Conservation (phyloP, 2,329 filamentous ascomycete genomes). For the Fusarium piperis region DNA sequence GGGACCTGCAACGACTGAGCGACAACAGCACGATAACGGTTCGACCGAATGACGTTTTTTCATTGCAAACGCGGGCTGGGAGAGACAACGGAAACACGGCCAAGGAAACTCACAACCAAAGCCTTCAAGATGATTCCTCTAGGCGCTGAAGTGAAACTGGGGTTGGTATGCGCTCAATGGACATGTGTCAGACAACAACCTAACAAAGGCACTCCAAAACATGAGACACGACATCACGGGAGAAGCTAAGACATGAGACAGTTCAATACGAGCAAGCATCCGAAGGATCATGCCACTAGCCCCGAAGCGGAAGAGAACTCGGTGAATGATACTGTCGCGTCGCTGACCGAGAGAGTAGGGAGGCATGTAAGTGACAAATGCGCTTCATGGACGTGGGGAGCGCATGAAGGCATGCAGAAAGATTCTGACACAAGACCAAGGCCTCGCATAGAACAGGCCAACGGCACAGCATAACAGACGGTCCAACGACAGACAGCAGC, state of each 20-base stretch:
- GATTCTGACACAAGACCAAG: background rate
- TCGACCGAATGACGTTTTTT: slow-evolving; percentile 5
- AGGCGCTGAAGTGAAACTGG: slow-evolving; percentile 21
- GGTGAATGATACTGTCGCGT: slow-evolving; percentile 7
- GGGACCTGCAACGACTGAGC: background rate
- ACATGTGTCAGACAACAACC: slow-evolving; percentile 27
- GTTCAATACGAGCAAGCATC: slow-evolving; percentile 14
- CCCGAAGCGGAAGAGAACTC: slow-evolving; percentile 11
- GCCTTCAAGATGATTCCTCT: background rate
- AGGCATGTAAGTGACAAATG: slow-evolving; percentile 7
- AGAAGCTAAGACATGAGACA: slow-evolving; percentile 29
- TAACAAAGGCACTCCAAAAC: slow-evolving; percentile 16
- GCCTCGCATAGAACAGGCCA: background rate
- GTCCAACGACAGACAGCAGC: slow-evolving; percentile 1
- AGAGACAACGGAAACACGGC: slow-evolving; percentile 4
- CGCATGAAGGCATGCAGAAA: slow-evolving; percentile 4
- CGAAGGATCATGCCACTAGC: slow-evolving; percentile 9
- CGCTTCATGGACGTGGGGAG: slow-evolving; percentile 1
- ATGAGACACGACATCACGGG: slow-evolving; percentile 34
- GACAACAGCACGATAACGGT: background rate
- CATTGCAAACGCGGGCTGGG: slow-evolving; percentile 11
- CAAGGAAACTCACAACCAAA: background rate
- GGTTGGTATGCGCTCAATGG: slow-evolving; percentile 19
- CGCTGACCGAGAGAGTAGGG: slow-evolving; percentile 7
- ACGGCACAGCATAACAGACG: slow-evolving; percentile 19